Conservation (phyloP, 768 basidiomycete genomes). For the Rhizopogon vesiculosus region DNA sequence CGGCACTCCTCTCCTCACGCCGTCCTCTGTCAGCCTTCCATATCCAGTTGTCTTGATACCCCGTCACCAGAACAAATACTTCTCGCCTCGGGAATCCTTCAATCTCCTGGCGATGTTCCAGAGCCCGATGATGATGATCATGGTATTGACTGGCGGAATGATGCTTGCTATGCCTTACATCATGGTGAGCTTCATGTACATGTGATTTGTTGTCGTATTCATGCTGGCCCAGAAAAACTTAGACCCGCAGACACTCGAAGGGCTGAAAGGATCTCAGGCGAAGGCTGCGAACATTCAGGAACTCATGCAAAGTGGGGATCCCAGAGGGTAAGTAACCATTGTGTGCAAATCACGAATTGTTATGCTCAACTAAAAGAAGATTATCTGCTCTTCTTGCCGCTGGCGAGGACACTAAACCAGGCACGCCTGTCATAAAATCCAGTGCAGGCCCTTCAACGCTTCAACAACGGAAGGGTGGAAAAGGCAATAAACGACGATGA, state of each 20-base stretch:
- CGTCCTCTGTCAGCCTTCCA: constrained; percentile 47
- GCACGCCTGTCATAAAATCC: background rate
- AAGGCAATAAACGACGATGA: constrained; percentile 30
- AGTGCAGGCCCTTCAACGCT: constrained; percentile 14
- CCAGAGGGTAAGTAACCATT: constrained; percentile 46
- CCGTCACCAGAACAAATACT: constrained; percentile 56
- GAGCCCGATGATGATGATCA: constrained; percentile 83
- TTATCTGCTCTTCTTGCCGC: constrained; percentile 40
- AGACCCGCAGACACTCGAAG: constrained; percentile 66
- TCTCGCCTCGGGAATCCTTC: constrained; percentile 67
- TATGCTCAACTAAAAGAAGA: constrained; percentile 21
- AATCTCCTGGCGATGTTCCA: constrained; percentile 71
- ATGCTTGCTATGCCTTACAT: constrained; percentile 73
- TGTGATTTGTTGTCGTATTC: background rate
- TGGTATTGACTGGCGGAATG: constrained; percentile 62
- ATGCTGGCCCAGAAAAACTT: constrained; percentile 56
- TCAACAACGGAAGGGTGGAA: constrained; percentile 32
- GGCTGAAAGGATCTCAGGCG: constrained; percentile 57
- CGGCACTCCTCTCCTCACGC: constrained; percentile 65
- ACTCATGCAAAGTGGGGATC: constrained; percentile 53
- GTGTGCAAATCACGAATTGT: background rate
- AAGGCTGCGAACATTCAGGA: constrained; percentile 51
- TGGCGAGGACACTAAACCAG: constrained; percentile 32
- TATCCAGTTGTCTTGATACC: constrained; percentile 59
- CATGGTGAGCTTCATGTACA: constrained; percentile 42